These are phyloP conservation scores for Orbilia blumenaviensis DNA, from an alignment of 2,329 filamentous ascomycete species.

Conservation along the genomic window DNA sequence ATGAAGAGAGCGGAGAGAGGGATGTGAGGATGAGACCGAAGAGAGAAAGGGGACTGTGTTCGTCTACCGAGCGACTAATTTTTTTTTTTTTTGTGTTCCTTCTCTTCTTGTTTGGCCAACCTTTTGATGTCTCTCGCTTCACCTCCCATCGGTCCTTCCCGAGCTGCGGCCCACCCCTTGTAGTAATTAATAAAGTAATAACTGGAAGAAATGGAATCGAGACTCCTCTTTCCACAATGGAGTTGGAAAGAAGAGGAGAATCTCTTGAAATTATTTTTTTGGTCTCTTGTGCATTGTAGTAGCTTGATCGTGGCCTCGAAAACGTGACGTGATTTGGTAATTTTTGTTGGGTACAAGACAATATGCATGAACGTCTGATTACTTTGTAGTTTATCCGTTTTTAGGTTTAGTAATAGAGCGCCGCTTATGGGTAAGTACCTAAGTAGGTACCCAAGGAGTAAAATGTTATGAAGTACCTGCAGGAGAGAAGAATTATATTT, in stretches of 20 bases:
- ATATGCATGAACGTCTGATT: no score
- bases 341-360: no score
- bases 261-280: conserved; percentile 28
- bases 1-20: no score
- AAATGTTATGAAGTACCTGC: no score
- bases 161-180: conserved; percentile 13
- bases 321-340: no score
- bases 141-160: conserved; percentile 27
- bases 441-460: no score
- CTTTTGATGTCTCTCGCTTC: conserved; percentile 31
- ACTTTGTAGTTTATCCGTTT: no score
- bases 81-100: not conserved
- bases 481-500: not conserved
- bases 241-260: conserved; percentile 3
- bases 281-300: no score
- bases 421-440: no score
- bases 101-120: not conserved
- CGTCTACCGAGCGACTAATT: not conserved
- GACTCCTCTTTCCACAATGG: not conserved
- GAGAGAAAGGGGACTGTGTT: not conserved
- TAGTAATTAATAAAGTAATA: conserved; percentile 54
- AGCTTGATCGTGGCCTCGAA: no score
- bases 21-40: not conserved
- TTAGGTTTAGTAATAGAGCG: no score
- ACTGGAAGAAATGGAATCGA: conserved; percentile 26